Evolutionary conservation across 176 grass and related monocot species (phyloP).

Genomic region (Oryza meridionalis): DNA sequence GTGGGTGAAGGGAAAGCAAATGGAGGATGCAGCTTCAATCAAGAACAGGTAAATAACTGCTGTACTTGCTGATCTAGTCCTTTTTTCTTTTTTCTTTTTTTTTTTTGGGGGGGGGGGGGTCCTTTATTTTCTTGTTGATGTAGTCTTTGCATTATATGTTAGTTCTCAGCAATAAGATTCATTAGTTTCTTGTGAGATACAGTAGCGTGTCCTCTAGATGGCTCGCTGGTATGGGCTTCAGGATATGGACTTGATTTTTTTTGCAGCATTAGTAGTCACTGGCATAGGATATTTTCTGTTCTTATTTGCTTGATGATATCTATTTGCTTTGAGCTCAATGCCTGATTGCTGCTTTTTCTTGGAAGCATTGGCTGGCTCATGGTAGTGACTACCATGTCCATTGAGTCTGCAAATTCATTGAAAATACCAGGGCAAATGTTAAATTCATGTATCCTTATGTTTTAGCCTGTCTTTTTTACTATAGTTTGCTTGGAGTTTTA

Average conservation of each 20-base stretch:
- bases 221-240: neutral
- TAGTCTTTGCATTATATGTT: neutral
- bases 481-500: neutral
- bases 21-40: constrained; percentile 73
- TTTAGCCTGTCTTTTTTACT: neutral
- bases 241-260: neutral
- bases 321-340: neutral
- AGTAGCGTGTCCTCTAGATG: neutral
- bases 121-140: too few relatives aligned
- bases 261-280: neutral
- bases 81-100: too few relatives aligned
- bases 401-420: neutral
- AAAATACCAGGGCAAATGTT: neutral
- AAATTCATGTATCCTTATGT: too few relatives aligned
- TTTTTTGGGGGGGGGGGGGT: too few relatives aligned
- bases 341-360: neutral
- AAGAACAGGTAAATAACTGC: constrained; percentile 70
- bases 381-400: neutral
- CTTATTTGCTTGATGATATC: neutral
- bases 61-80: neutral
- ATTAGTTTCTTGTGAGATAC: neutral
- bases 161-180: neutral
- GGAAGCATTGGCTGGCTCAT: neutral
- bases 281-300: neutral
- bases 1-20: constrained; percentile 89